Evolutionary conservation across 1,284 basidiomycete species (phyloP).

Genomic region (Farysia itapuensis): DNA sequence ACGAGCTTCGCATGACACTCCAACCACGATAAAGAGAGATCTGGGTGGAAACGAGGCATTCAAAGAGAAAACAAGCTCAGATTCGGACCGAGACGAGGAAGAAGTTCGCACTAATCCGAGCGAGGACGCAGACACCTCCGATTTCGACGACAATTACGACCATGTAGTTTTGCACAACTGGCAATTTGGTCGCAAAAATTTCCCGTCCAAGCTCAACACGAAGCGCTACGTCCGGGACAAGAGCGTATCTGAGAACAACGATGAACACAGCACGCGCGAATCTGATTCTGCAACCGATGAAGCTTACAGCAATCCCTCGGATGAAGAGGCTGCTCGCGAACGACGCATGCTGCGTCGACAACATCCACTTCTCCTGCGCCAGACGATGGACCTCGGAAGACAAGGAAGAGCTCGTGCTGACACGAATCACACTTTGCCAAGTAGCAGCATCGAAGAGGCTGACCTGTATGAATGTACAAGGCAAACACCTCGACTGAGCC

Average conservation of each 20-base stretch:
- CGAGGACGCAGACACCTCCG: slow-evolving; percentile 48
- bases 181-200: slow-evolving; percentile 8
- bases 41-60: slow-evolving; percentile 13
- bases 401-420: slow-evolving; percentile 18
- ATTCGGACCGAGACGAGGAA: background rate
- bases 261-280: slow-evolving; percentile 17
- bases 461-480: slow-evolving; percentile 7
- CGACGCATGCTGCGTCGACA: slow-evolving; percentile 29
- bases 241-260: slow-evolving; percentile 3
- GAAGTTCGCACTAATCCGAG: slow-evolving; percentile 50
- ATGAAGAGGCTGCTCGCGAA: slow-evolving; percentile 45
- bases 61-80: slow-evolving; percentile 11
- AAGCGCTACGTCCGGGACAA: slow-evolving; percentile 3
- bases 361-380: slow-evolving; percentile 14
- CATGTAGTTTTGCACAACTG: slow-evolving; percentile 22
- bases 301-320: slow-evolving; percentile 51
- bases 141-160: slow-evolving; percentile 34
- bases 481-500: background rate
- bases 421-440: slow-evolving; percentile 42
- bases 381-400: slow-evolving; percentile 10
- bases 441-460: slow-evolving; percentile 39
- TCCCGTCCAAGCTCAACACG: slow-evolving; percentile 15
- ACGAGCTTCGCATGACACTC: slow-evolving; percentile 24
- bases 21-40: too few relatives aligned
- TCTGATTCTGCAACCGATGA: slow-evolving; percentile 35